Base-by-base conservation (phyloP, 2,329 filamentous ascomycete genomes). In the Colletotrichum sp. region DNA sequence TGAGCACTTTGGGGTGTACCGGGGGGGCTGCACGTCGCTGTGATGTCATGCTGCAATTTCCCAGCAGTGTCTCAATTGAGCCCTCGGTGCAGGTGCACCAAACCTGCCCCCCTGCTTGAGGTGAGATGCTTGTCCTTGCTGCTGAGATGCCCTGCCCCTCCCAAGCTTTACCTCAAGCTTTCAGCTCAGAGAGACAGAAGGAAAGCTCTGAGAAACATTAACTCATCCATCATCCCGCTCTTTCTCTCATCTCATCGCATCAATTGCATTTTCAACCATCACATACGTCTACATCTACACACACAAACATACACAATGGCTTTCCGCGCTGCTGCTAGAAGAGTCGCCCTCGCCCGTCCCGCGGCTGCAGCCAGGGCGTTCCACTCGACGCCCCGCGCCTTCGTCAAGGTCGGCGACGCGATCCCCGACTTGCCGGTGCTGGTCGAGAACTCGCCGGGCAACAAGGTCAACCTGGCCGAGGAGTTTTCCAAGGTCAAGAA, bases 381-480 rank as follows among this genome's bases (percentile, higher is more conserved):
- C 88, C 93, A 95, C 87, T 87, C 89, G 78, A 92, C 93, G 43
- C 85, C 90, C 63, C 89, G 89, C 64, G 88, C 88, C 59, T 87
- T 91, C 79, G 94, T 99, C 83, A 91, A 94, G 81, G 92, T 92
- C 76, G 96, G 96, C 82, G 96, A 98, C 84, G 86, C 90, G 79
- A 89, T 99, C 71, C 97, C 96, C 60, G 87, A 92, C 85, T 86
- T 96, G 74, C 92, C 96, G 78, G 92, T 95, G 66, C 90, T 98
- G 80, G 93, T 93, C 78, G 95, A 99, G 87, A 90, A 91, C 86
- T 96, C 94, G n/a, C 96, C 96, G 1, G 95, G 95, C 77, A 98
- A 96, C 90, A 97, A 96, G 86, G 92, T 99, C 85, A 96, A 95
- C 86, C 90, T 99, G 75, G 92, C 94, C 80, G 90, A 94, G 78